Conservation (phyloP, 2,329 filamentous ascomycete species). For the Verticillium longisporum region DNA sequence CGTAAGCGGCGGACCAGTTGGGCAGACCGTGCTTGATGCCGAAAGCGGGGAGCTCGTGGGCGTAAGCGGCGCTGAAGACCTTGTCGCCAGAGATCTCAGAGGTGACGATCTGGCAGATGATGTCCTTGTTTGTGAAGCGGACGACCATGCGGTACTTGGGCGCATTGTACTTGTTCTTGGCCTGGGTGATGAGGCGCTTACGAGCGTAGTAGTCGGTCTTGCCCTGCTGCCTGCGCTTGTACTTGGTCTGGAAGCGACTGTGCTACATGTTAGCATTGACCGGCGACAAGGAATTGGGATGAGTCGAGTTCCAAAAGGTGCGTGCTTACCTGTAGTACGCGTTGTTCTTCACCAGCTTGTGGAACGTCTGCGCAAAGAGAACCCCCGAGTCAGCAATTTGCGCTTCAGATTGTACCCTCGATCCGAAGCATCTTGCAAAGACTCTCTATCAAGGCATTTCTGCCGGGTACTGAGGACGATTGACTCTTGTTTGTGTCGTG, state of each 20-base stretch:
- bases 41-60: slow-evolving; percentile 96
- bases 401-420: slow-evolving; percentile 75
- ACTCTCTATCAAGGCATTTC: slow-evolving; percentile 54
- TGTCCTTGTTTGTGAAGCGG: slow-evolving; percentile 99
- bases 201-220: slow-evolving; percentile 99
- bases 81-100: slow-evolving; percentile 98
- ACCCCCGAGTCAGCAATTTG: slow-evolving; percentile 98
- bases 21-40: slow-evolving; percentile 97
- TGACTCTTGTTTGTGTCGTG: neutral
- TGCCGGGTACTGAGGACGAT: slow-evolving; percentile 16
- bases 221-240: slow-evolving; percentile 89
- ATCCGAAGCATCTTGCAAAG: slow-evolving; percentile 99
- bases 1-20: slow-evolving; percentile 99
- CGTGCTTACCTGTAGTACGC: slow-evolving; percentile 91
- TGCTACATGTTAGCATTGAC: neutral
- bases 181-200: slow-evolving; percentile 99
- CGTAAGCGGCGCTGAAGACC: slow-evolving; percentile 87
- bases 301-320: neutral
- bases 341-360: slow-evolving; percentile 95
- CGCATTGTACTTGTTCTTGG: slow-evolving; percentile 99
- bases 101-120: slow-evolving; percentile 94
- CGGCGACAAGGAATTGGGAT: neutral
- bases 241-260: slow-evolving; percentile 99
- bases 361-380: slow-evolving; percentile 62
- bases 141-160: slow-evolving; percentile 99